These are phyloP conservation scores for Lanmaoa pseudosensibilis DNA, from an alignment of 768 basidiomycete species.

Conservation along the genomic window DNA sequence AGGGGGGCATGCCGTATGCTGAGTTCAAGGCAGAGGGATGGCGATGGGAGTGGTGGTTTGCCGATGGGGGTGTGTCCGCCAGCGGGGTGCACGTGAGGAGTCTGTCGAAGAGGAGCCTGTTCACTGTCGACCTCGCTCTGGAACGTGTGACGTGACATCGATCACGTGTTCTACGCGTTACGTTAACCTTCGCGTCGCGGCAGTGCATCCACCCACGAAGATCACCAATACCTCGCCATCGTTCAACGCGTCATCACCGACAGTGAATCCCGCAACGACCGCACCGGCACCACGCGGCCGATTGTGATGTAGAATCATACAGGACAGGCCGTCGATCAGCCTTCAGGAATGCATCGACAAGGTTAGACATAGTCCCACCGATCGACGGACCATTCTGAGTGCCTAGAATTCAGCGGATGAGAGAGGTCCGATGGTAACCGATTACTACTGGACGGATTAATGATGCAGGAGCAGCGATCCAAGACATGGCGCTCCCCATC, in stretches of 20 bases:
- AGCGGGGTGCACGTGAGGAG: no score
- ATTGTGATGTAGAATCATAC: constrained; percentile 77
- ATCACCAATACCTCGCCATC: constrained; percentile 85
- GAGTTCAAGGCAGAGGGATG: constrained; percentile 27
- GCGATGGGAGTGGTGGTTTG: constrained; percentile 21
- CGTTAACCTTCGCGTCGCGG: no score
- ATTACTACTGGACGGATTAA: no score
- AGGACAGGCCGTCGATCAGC: constrained; percentile 90
- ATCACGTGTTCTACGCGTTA: no score
- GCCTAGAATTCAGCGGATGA: constrained; percentile 98
- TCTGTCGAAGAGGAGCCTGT: no score
- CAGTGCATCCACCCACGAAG: constrained; percentile 74
- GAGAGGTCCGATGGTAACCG: no score
- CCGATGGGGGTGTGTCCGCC: no score
- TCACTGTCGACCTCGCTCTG: no score
- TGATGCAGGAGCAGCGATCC: no score
- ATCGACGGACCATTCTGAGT: constrained; percentile 89
- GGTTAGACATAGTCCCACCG: constrained; percentile 90
- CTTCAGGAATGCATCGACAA: constrained; percentile 84
- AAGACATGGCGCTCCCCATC: no score
- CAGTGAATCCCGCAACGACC: constrained; percentile 81
- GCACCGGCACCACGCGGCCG: constrained; percentile 88
- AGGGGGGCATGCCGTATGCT: constrained; percentile 35
- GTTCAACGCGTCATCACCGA: constrained; percentile 71
- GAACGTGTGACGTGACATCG: no score